phyloP scores from a whole-genome alignment of 148 eudicot genomes.

The Pouteria glomerata region DNA sequence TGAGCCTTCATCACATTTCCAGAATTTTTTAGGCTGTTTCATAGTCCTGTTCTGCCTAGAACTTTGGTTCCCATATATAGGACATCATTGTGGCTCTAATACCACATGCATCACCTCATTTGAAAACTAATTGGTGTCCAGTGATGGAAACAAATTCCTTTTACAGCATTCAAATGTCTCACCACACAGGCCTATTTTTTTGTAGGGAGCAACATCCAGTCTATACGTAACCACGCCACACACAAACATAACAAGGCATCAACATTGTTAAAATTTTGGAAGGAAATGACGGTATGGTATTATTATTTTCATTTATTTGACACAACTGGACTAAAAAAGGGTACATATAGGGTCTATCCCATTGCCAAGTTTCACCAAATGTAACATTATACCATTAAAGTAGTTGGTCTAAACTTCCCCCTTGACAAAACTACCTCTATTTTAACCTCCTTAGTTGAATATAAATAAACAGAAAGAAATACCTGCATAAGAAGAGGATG shows the following conservation, averaged over 20 bases:
- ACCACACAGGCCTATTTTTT: too few species aligned
- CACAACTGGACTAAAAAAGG: neutral
- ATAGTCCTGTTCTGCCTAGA: too few species aligned
- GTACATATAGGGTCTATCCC: neutral
- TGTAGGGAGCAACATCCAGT: too few species aligned
- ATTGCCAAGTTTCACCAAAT: neutral
- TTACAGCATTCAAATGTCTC: too few species aligned
- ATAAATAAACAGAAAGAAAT: slow-evolving; percentile 10
- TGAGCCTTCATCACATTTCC: too few species aligned
- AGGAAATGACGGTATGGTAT: neutral
- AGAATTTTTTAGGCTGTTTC: too few species aligned
- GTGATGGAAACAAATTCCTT: too few species aligned
- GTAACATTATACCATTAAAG: neutral
- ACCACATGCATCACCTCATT: too few species aligned
- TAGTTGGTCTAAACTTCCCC: neutral
- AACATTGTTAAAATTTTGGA: neutral
- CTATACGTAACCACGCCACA: too few species aligned
- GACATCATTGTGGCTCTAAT: too few species aligned
- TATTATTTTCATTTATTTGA: neutral
- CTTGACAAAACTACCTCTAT: neutral
- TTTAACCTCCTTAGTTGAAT: neutral
- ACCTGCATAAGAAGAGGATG: slow-evolving; percentile 92
- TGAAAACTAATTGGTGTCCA: too few species aligned
- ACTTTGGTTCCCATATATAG: too few species aligned
- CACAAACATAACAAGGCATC: neutral